Evolutionary conservation across 306 rosid genomes (phyloP).

Genomic region (Sindora glabra): DNA sequence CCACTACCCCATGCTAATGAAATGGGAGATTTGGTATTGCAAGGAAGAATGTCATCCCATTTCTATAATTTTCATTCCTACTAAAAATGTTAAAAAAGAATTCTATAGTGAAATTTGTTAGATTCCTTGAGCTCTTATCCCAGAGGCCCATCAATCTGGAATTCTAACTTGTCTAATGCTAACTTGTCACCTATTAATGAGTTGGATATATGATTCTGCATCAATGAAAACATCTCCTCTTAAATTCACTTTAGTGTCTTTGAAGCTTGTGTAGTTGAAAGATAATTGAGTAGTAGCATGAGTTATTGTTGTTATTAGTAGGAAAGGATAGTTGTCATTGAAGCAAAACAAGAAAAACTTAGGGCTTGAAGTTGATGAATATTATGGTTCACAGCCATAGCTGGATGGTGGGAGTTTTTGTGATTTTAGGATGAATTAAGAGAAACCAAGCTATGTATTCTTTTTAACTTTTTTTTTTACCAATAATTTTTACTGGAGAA

Average conservation of each 20-base stretch:
- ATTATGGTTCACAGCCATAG: no score
- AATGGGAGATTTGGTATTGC: conserved; percentile 5
- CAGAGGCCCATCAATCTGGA: conserved; percentile 10
- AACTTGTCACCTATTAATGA: neutral
- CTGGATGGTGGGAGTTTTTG: no score
- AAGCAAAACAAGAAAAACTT: no score
- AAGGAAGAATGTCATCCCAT: conserved; percentile 35
- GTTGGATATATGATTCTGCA: neutral
- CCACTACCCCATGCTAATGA: conserved; percentile 8
- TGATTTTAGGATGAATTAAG: no score
- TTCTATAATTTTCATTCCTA: neutral
- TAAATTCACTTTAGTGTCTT: neutral
- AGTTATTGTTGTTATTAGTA: neutral
- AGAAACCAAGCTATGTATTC: no score
- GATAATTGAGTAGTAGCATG: neutral
- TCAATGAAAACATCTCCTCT: neutral
- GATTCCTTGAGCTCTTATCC: conserved; percentile 16
- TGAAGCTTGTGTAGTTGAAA: neutral
- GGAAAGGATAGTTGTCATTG: neutral
- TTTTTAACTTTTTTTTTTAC: no score
- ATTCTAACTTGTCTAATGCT: conserved; percentile 17
- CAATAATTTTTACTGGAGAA: no score
- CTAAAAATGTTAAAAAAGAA: conserved; percentile 28
- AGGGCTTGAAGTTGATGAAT: no score
- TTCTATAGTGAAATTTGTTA: conserved; percentile 19